Evolutionary conservation across 1,139 yeast species (phyloP).

Genomic region (Zygoascus sp.): DNA sequence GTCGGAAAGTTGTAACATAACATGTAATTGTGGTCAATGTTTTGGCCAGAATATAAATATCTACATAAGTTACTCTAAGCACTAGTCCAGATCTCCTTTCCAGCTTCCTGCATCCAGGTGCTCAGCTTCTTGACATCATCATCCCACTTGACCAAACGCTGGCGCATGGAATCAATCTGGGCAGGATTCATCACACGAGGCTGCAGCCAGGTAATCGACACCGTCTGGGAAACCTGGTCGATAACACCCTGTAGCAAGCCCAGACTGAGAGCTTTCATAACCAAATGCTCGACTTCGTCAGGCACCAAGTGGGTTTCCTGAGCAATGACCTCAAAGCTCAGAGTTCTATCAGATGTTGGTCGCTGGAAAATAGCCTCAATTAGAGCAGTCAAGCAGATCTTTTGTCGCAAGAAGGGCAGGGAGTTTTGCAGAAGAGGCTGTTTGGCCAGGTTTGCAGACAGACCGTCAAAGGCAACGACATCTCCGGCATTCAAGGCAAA

Average conservation of each 20-base stretch:
- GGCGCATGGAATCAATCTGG: slow-evolving; percentile 74
- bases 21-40: neutral
- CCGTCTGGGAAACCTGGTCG: slow-evolving; percentile 76
- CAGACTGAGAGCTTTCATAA: slow-evolving; percentile 85
- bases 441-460: slow-evolving; percentile 42
- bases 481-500: slow-evolving; percentile 75
- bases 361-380: slow-evolving; percentile 82
- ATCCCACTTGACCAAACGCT: slow-evolving; percentile 75
- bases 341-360: slow-evolving; percentile 66
- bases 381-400: slow-evolving; percentile 86
- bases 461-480: slow-evolving; percentile 53
- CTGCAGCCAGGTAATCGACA: slow-evolving; percentile 89
- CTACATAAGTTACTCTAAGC: slow-evolving; percentile 14
- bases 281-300: slow-evolving; percentile 81
- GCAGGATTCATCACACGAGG: slow-evolving; percentile 83
- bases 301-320: slow-evolving; percentile 61
- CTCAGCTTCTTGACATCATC: slow-evolving; percentile 64
- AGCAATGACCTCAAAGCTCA: slow-evolving; percentile 71
- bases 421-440: slow-evolving; percentile 58
- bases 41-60: neutral
- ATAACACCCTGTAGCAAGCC: slow-evolving; percentile 80
- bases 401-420: slow-evolving; percentile 73
- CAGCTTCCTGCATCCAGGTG: slow-evolving; percentile 51
- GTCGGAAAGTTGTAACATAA: neutral
- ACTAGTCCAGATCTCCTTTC: slow-evolving; percentile 54